These are phyloP conservation scores for Periconia macrospinosa DNA, from an alignment of 2,329 filamentous ascomycete species.

Conservation along the genomic window DNA sequence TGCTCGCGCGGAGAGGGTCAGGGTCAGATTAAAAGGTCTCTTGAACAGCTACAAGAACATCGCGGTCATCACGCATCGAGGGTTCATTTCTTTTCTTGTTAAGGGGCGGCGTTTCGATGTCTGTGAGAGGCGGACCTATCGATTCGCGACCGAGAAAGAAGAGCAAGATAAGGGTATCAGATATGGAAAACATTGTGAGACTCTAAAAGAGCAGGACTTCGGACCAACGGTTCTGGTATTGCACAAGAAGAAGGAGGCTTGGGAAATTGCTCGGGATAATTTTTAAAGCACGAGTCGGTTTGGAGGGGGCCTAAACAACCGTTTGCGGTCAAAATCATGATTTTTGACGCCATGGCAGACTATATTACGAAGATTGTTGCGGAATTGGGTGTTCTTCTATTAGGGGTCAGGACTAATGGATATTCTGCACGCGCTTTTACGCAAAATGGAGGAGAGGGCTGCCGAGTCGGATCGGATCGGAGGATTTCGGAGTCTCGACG, in stretches of 20 bases:
- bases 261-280: background rate
- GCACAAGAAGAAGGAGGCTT: background rate
- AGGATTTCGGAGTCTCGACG: no score
- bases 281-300: no score
- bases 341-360: no score
- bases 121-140: conserved; percentile 16
- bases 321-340: no score
- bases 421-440: no score
- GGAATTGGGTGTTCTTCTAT: no score
- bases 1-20: conserved; percentile 16
- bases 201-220: conserved; percentile 17
- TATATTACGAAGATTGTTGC: no score
- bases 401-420: no score
- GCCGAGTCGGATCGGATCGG: no score
- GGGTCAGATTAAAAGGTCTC: conserved; percentile 13
- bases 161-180: conserved; percentile 5
- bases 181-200: conserved; percentile 15
- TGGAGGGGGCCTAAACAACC: no score
- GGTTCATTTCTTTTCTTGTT: conserved; percentile 19
- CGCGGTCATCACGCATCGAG: conserved; percentile 20
- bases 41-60: conserved; percentile 12
- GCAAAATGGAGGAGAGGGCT: no score
- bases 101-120: conserved; percentile 17
- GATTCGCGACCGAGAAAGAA: conserved; percentile 18
- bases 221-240: conserved; percentile 20